A percentile compares a stretch with the other conserved stretches of the same genome.
These are phyloP conservation scores for Drosera capensis DNA, from an alignment of 148 eudicot genomes.

Conservation along the genomic window DNA sequence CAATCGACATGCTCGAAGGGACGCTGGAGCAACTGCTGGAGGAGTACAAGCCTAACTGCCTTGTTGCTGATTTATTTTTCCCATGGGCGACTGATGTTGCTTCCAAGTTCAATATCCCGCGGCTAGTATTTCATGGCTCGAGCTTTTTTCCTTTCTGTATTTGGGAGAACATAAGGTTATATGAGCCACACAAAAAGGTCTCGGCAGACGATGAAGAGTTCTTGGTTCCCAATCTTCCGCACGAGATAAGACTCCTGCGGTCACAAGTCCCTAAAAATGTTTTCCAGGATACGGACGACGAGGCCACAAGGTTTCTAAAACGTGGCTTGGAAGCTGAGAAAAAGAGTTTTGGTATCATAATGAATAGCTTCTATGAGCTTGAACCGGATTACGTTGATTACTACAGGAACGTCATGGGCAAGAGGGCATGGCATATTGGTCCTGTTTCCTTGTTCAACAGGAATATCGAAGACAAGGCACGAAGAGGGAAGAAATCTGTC, in stretches of 20 bases:
- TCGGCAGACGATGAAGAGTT: constrained; percentile 13
- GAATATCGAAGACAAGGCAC: neutral
- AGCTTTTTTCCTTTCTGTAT: constrained; percentile 12
- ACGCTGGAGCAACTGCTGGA: constrained; percentile 12
- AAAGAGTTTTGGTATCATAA: constrained; percentile 9
- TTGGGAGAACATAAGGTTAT: neutral
- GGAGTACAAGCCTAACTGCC: constrained; percentile 12
- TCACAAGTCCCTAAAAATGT: neutral
- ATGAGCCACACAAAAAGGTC: constrained; percentile 6
- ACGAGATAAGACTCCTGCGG: constrained; percentile 12
- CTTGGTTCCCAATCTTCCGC: constrained; percentile 16
- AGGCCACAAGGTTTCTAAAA: neutral
- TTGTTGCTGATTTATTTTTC: constrained; percentile 21
- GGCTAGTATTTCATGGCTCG: constrained; percentile 16
- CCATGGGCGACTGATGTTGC: constrained; percentile 20
- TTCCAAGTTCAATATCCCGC: constrained; percentile 9
- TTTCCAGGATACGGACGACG: neutral
- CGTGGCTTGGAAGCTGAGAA: neutral
- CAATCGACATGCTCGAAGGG: constrained; percentile 9
- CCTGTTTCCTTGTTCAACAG: constrained; percentile 15
- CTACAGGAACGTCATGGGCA: constrained; percentile 4
- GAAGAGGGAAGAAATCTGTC: constrained; percentile 5
- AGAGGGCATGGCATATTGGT: constrained; percentile 20
- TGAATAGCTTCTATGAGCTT: constrained; percentile 23
- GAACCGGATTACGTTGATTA: constrained; percentile 13